A percentile compares a stretch with the other conserved stretches of the same genome.
Conservation (phyloP, 257 asterid genomes). For the Misopates orontium region DNA sequence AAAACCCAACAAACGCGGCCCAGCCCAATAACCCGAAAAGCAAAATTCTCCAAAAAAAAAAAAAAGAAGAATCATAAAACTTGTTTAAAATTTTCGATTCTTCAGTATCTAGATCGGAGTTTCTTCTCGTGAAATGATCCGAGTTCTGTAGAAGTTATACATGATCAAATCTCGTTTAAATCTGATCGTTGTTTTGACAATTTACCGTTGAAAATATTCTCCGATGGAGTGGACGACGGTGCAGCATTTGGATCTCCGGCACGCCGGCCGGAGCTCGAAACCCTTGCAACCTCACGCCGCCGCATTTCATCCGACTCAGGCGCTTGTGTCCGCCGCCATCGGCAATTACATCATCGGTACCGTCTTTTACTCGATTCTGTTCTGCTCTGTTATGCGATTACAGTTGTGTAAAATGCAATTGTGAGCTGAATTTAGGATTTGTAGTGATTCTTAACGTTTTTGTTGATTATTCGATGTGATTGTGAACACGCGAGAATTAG, state of each 20-base stretch:
- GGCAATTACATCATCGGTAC: constrained; percentile 79
- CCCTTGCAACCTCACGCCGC: constrained; percentile 97
- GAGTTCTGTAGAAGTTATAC: not conserved
- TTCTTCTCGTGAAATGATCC: not conserved
- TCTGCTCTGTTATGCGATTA: not conserved
- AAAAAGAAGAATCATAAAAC: not conserved
- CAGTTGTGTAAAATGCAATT: too few species aligned
- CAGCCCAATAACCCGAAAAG: too few species aligned
- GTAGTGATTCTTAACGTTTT: too few species aligned
- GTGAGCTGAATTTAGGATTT: not conserved
- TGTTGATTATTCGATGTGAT: not conserved
- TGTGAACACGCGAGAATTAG: not conserved
- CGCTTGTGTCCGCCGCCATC: constrained; percentile 78
- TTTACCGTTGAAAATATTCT: constrained; percentile 23
- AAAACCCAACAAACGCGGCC: too few species aligned
- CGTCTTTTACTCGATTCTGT: not conserved
- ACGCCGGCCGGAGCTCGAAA: constrained; percentile 88
- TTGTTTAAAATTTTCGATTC: not conserved
- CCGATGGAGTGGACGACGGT: constrained; percentile 95
- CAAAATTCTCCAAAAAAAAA: not conserved
- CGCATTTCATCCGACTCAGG: constrained; percentile 85
- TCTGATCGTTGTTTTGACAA: not conserved
- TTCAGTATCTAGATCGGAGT: constrained; percentile 2
- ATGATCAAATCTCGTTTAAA: not conserved
- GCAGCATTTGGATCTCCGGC: constrained; percentile 98